These are phyloP conservation scores for Vitis hybrid DNA, from an alignment of 177 flowering plant genomes.

Conservation along the genomic window DNA sequence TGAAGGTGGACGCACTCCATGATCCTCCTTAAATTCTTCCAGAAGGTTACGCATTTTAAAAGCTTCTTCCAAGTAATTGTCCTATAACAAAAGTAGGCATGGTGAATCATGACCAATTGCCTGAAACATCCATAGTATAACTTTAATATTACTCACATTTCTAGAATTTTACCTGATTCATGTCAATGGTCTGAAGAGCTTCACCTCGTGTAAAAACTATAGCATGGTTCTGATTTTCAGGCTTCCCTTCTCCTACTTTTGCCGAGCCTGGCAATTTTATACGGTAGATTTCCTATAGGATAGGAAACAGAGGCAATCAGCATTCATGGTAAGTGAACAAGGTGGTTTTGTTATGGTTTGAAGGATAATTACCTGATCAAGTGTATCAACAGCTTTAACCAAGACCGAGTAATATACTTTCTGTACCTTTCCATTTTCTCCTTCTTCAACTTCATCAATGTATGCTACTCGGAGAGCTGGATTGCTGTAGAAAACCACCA, in stretches of 20 bases:
- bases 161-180: conserved; percentile 83
- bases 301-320: conserved; percentile 7
- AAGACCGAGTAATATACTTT: conserved; percentile 92
- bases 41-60: conserved; percentile 98
- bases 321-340: background rate
- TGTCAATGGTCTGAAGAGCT: conserved; percentile 97
- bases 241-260: conserved; percentile 97
- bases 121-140: background rate
- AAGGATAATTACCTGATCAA: conserved; percentile 73
- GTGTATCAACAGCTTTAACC: conserved; percentile 89
- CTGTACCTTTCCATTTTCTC: conserved; percentile 66
- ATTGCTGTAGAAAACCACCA: conserved; percentile 40
- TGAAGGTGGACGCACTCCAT: conserved; percentile 90
- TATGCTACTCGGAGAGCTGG: conserved; percentile 99
- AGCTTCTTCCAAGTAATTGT: conserved; percentile 99
- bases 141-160: background rate
- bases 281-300: conserved; percentile 85
- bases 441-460: conserved; percentile 97
- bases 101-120: conserved; percentile 4
- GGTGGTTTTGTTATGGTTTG: background rate
- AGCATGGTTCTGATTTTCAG: conserved; percentile 99
- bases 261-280: conserved; percentile 95
- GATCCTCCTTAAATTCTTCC: conserved; percentile 93
- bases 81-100: conserved; percentile 40
- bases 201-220: conserved; percentile 92